Evolutionary conservation across 345 rosid species (phyloP).

Genomic region (Melaleuca quinquenervia): DNA sequence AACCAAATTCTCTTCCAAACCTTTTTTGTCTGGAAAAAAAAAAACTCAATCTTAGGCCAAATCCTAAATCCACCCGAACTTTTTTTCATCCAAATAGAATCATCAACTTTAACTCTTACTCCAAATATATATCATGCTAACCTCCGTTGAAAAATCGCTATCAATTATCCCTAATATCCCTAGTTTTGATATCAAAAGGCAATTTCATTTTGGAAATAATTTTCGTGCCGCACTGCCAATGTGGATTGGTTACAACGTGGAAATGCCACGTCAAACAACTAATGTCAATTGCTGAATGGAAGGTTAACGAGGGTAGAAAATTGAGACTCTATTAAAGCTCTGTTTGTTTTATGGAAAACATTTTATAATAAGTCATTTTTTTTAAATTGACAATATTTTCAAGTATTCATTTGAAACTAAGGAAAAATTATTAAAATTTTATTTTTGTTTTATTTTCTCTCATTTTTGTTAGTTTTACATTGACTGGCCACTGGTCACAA

Average conservation of each 20-base stretch:
- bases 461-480: too few relatives aligned
- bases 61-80: neutral
- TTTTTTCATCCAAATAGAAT: neutral
- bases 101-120: neutral
- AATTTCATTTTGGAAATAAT: neutral
- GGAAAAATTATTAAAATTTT: too few relatives aligned
- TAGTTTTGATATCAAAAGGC: neutral
- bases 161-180: neutral
- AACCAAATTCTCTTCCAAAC: neutral
- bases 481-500: too few relatives aligned
- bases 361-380: too few relatives aligned
- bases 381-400: too few relatives aligned
- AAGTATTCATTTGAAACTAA: too few relatives aligned
- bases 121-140: neutral
- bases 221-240: neutral
- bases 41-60: neutral
- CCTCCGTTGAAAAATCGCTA: neutral
- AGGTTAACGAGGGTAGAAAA: neutral
- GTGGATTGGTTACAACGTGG: neutral
- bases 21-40: too few relatives aligned
- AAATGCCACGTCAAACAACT: neutral
- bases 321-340: neutral
- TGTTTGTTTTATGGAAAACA: too few relatives aligned
- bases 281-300: rapidly evolving
- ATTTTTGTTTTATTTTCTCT: too few relatives aligned